Percentiles rank a stretch among this genome's conserved stretches.
Conservation (phyloP, 192 early-diverging fungal species). For the Funneliformis geosporum region DNA sequence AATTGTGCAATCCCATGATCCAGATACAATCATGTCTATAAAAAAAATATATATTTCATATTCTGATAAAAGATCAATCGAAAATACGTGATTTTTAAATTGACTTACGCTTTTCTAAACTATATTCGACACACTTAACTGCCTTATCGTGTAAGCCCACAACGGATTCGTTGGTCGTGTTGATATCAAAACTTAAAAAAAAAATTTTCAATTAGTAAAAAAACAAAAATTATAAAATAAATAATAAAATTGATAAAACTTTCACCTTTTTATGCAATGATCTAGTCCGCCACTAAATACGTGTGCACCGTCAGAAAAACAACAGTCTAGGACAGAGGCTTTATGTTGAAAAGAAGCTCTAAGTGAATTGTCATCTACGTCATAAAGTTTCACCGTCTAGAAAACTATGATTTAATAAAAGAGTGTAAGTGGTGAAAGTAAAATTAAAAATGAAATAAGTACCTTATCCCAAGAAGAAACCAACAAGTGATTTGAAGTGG, state of each 20-base stretch:
- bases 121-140: constrained; percentile 69
- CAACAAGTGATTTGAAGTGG: constrained; percentile 65
- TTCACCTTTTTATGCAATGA: constrained; percentile 61
- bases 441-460: neutral
- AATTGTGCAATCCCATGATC: constrained; percentile 91
- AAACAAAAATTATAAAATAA: neutral
- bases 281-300: constrained; percentile 82
- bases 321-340: constrained; percentile 77
- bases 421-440: neutral
- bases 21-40: constrained; percentile 72
- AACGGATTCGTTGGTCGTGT: constrained; percentile 51
- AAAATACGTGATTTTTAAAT: neutral
- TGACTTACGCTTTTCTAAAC: constrained; percentile 45
- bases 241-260: neutral
- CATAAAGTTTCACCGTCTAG: constrained; percentile 81
- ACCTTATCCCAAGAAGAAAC: constrained; percentile 93
- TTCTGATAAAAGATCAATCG: neutral
- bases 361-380: constrained; percentile 65
- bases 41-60: too few relatives aligned
- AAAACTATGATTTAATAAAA: neutral
- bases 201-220: neutral
- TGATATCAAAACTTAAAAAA: constrained; percentile 62
- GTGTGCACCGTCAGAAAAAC: constrained; percentile 61
- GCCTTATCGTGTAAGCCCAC: constrained; percentile 83
- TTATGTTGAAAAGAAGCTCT: constrained; percentile 60